These are phyloP conservation scores for Acanthochlamys bracteata DNA, from an alignment of 106 monocot genomes.

Conservation along the genomic window DNA sequence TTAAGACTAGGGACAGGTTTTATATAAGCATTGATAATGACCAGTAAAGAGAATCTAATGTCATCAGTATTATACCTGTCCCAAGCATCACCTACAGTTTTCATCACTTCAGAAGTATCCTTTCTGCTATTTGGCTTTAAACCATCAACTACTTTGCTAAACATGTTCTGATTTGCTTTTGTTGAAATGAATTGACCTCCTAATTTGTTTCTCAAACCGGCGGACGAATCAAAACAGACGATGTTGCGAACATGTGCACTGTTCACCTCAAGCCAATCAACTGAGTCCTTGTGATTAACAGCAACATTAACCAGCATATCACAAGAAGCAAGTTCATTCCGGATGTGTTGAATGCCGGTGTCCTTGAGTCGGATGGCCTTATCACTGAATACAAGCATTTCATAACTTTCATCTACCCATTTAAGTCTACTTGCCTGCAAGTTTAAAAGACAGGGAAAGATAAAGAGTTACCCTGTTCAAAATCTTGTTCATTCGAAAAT, in stretches of 20 bases:
- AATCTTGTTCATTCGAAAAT: no score
- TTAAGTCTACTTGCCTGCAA: conserved; percentile 67
- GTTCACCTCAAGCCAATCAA: conserved; percentile 48
- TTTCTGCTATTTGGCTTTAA: conserved; percentile 9
- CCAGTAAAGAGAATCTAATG: conserved; percentile 79
- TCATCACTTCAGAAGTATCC: conserved; percentile 34
- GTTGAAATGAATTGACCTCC: conserved; percentile 40
- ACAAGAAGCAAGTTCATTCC: conserved; percentile 26
- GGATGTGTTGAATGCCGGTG: conserved; percentile 16
- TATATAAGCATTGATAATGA: conserved; percentile 79
- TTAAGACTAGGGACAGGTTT: conserved; percentile 61
- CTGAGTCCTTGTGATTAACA: conserved; percentile 30
- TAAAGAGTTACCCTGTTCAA: no score
- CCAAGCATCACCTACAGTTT: conserved; percentile 78
- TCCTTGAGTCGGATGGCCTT: conserved; percentile 18
- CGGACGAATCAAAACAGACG: conserved; percentile 74
- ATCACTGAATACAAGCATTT: conserved; percentile 69
- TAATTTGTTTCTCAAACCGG: conserved; percentile 48
- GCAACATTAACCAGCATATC: conserved; percentile 66
- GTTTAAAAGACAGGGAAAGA: background rate
- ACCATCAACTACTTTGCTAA: conserved; percentile 19
- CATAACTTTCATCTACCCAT: conserved; percentile 75
- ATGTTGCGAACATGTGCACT: conserved; percentile 42
- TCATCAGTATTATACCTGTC: conserved; percentile 81
- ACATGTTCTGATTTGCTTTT: conserved; percentile 22